Evolutionary conservation across 2,329 filamentous ascomycete genomes (phyloP).

Genomic region (Rosellinia necatrix): DNA sequence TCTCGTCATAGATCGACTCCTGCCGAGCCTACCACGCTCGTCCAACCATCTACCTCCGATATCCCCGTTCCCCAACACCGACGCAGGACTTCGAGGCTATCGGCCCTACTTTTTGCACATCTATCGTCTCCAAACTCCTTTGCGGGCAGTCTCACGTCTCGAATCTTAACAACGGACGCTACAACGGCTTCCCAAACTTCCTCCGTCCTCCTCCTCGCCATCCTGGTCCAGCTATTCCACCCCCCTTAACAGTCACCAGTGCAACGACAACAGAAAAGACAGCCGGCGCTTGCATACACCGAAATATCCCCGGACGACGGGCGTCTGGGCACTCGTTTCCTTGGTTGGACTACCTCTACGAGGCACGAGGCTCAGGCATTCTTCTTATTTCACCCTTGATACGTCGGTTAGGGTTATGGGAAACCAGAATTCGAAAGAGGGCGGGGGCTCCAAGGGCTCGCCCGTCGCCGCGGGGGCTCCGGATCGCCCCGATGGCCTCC

Average conservation of each 20-base stretch:
- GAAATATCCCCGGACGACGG: conserved; percentile 29
- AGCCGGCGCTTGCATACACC: conserved; percentile 12
- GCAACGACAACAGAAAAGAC: conserved; percentile 23
- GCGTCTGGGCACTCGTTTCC: conserved; percentile 33
- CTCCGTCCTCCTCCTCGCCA: conserved; percentile 53
- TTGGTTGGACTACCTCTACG: conserved; percentile 26
- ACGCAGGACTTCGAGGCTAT: conserved; percentile 10
- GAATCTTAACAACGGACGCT: conserved; percentile 54
- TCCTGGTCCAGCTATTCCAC: conserved; percentile 56
- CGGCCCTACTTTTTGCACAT: conserved; percentile 9
- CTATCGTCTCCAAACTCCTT: conserved; percentile 19
- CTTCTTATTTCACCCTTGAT: background rate
- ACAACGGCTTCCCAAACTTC: conserved; percentile 51
- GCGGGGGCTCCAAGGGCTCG: conserved; percentile 57
- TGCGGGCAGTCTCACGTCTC: conserved; percentile 35
- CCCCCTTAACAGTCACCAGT: conserved; percentile 53
- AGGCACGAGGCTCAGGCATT: conserved; percentile 23
- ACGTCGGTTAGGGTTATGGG: conserved; percentile 60
- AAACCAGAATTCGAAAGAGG: conserved; percentile 72
- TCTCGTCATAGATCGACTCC: conserved; percentile 32
- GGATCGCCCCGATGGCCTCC: conserved; percentile 61
- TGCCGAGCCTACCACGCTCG: conserved; percentile 10
- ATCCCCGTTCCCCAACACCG: conserved; percentile 33
- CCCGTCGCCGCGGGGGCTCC: conserved; percentile 39
- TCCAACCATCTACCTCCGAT: conserved; percentile 34